A percentile compares a stretch with the other conserved stretches of the same genome.
Evolutionary conservation across 352 stramenopile species (phyloP).

Genomic region (Pythium volutum): DNA sequence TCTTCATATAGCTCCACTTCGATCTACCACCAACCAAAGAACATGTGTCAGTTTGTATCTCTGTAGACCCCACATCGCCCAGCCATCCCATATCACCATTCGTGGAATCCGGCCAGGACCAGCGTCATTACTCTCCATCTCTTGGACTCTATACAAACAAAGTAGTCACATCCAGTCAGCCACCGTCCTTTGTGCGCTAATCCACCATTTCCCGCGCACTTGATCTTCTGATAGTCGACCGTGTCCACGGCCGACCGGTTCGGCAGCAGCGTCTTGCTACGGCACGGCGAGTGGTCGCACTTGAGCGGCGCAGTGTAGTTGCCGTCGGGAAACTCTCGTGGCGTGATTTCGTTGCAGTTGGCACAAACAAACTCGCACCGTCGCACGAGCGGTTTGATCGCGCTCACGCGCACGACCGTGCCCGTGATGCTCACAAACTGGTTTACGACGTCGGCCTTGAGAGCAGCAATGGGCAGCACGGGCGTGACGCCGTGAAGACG

Average conservation of each 20-base stretch:
- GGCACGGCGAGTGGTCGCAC: constrained; percentile 43
- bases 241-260: constrained; percentile 60
- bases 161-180: neutral
- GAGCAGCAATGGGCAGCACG: constrained; percentile 36
- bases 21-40: constrained; percentile 14
- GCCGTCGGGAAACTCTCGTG: constrained; percentile 43
- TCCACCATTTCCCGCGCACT: constrained; percentile 2
- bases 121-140: constrained; percentile 83
- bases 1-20: constrained; percentile 75
- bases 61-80: no score
- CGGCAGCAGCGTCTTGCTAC: constrained; percentile 48
- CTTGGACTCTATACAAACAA: constrained; percentile 42
- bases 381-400: constrained; percentile 55
- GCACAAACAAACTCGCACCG: constrained; percentile 62
- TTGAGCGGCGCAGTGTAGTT: constrained; percentile 48
- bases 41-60: no score
- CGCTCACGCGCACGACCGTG: constrained; percentile 61
- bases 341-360: constrained; percentile 45
- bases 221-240: constrained; percentile 69
- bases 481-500: constrained; percentile 47
- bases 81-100: no score
- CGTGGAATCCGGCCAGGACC: constrained; percentile 71
- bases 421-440: constrained; percentile 44
- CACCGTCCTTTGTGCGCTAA: neutral
- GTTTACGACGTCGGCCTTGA: constrained; percentile 51